Evolutionary conservation across 139 green algal species (phyloP).

Genomic region (Nannochloris sp.): DNA sequence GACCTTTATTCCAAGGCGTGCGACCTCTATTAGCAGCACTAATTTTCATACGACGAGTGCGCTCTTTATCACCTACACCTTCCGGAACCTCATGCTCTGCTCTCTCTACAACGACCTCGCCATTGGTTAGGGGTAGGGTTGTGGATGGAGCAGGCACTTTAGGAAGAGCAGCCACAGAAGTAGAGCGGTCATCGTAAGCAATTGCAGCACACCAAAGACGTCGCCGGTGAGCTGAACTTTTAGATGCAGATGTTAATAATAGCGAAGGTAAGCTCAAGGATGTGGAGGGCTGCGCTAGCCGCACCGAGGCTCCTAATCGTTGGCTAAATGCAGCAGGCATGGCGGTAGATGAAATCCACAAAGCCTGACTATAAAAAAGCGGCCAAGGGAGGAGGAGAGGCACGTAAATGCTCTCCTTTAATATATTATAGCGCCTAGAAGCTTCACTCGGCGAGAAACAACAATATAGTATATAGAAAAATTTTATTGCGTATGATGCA

Average conservation of each 20-base stretch:
- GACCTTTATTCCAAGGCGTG: slow-evolving; percentile 57
- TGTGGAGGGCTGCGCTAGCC: background rate
- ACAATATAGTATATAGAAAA: no score
- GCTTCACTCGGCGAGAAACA: no score
- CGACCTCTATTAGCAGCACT: slow-evolving; percentile 45
- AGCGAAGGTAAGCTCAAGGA: background rate
- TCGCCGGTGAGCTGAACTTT: background rate
- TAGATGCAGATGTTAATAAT: background rate
- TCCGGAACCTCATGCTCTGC: background rate
- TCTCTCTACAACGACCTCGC: background rate
- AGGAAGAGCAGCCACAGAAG: background rate
- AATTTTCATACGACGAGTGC: slow-evolving; percentile 36
- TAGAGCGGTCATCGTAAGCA: background rate
- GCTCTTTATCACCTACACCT: slow-evolving; percentile 25
- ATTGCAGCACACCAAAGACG: background rate
- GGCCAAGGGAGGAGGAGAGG: background rate
- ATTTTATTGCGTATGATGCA: no score
- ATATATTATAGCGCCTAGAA: no score
- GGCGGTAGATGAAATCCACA: no score
- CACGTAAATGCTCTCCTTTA: no score
- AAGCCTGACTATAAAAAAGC: background rate
- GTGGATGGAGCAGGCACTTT: background rate
- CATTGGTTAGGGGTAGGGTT: background rate
- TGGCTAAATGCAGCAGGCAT: background rate
- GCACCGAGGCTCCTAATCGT: background rate